phyloP scores from a whole-genome alignment of 2,329 filamentous ascomycete genomes.

The Cladosporium cucumerinum region DNA sequence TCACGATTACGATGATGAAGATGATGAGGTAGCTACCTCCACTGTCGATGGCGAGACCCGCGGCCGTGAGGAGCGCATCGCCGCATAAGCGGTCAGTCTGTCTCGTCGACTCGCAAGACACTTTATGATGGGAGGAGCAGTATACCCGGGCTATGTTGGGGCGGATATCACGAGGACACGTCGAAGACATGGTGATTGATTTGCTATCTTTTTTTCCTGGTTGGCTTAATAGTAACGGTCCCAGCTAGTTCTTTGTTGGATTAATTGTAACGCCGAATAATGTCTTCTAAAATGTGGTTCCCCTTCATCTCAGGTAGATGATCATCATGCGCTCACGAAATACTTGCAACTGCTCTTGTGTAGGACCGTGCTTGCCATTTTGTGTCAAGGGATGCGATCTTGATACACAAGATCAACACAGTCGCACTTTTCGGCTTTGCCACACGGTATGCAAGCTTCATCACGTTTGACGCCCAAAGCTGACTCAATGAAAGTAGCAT shows the following conservation, averaged over 20 bases:
- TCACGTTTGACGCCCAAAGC: not conserved
- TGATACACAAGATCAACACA: not conserved
- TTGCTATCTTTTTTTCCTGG: slow-evolving; percentile 3
- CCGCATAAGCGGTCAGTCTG: slow-evolving; percentile 2
- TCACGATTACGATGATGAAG: slow-evolving; percentile 61
- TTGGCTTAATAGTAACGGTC: slow-evolving; percentile 8
- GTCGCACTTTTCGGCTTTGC: not conserved
- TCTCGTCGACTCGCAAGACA: not conserved
- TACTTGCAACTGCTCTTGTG: not conserved
- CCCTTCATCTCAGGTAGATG: too few relatives aligned
- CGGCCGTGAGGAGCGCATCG: slow-evolving; percentile 46
- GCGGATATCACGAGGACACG: slow-evolving; percentile 1
- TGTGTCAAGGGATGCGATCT: not conserved
- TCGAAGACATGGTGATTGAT: slow-evolving; percentile 6
- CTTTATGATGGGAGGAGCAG: slow-evolving; percentile 12
- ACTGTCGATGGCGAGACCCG: slow-evolving; percentile 41
- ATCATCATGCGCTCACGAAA: too few relatives aligned
- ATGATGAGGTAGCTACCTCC: slow-evolving; percentile 59
- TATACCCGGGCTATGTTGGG: slow-evolving; percentile 5
- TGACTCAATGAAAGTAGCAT: not conserved
- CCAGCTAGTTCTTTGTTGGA: slow-evolving; percentile 7
- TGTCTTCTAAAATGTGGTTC: not conserved
- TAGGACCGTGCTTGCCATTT: not conserved
- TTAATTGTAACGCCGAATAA: slow-evolving; percentile 3
- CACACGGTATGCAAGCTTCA: not conserved